Base-by-base conservation (phyloP, 2,329 filamentous ascomycete genomes). In the Alternaria atra region DNA sequence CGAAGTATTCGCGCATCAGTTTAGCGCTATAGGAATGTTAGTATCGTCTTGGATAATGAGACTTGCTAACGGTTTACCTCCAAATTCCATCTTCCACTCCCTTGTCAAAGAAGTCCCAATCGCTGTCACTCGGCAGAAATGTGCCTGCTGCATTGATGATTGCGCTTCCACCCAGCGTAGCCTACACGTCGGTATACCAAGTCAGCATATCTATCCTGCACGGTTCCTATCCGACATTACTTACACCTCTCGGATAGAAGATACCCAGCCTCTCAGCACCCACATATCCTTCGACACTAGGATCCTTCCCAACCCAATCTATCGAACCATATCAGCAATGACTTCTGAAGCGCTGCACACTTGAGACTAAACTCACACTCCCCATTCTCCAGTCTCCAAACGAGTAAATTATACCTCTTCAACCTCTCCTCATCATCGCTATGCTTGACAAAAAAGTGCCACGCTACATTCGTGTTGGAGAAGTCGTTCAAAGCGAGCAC, bases 361-460 rank as follows among this genome's bases (percentile, higher is more conserved):
- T 39, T 1, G 17, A 5, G 6, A 32, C 3, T 4, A 5, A 4
- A 58, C 55, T 53, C 27, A 58, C 55, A 66, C 20, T 63, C 64
- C 20, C 65, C 66, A 48, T 60, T 63, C 10, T 55, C 52, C 42
- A 67, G 37, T 37, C 59, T 63, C 66, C 68, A 67, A 20, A 62
- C 61, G 35, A 68, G 12, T 35, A 64, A 32, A 6, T 66, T 64
- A 68, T 89, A 85, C 56, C 81, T 77, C 29, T 82, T 79, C 60
- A 86, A 82, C 27, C 83, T 80, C 34, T 77, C 76, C 27, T 84
- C 74, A 60, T 88, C 81, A 6, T 80, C 77, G 67, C 87, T 88
- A 70, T 89, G 87, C 34, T 82, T 82, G 7, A 88, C 84, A 59
- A 85, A 89, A 73, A 85, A 89, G 67, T 87, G 83, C 87, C 88